Base-by-base conservation (phyloP, 225 moss, liverwort and hornwort genomes). In the Climacium dendroides region DNA sequence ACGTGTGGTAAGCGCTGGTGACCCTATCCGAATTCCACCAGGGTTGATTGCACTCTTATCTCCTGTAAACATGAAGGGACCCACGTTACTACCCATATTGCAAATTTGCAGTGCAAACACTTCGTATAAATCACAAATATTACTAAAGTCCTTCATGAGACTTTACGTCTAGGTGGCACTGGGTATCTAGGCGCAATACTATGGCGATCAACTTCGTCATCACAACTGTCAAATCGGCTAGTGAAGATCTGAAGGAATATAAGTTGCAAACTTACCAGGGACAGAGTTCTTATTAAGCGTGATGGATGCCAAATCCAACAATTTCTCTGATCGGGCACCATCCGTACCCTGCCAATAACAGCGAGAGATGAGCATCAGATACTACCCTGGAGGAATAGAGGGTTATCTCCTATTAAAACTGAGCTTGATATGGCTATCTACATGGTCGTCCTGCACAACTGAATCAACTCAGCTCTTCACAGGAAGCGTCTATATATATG, bases 251-350 rank as follows among this genome's bases (percentile, higher is more conserved):
- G 61, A 61, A n/a, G 34, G 47, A 47, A 74, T 45, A 25, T 32
- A 39, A 47, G 61, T 75, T 63, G 64, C 25, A 24, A 67, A 73
- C 86, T 85, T 74, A 96, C 95, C 97, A 79, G 96, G 95, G 57
- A 97, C 95, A 89, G 97, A 96, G 57, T 97, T 97, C 72, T 97
- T 97, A 87, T 97, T 97, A 23, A 97, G 94, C 54, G 95, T 97
- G 85, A 97, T 96, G 39, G 97, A 96, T 74, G 95, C 93, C 78
- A 95, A 88, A 88, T 97, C 97, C 88, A 97, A 74, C 73, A 97
- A 88, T 79, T 92, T 95, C 92, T 97, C 97, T 54, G 95, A 91
- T 79, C 96, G 92, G 32, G 97, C 90, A 66, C 97, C 97, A 90
- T 97, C 97, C 61, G 90, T 80, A 77, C 95, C 96, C 96, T 97